Evolutionary conservation across 1,139 yeast species (phyloP), one percentile per base, ranked within the genome.

Genomic region (Kodamaea sp.): DNA sequence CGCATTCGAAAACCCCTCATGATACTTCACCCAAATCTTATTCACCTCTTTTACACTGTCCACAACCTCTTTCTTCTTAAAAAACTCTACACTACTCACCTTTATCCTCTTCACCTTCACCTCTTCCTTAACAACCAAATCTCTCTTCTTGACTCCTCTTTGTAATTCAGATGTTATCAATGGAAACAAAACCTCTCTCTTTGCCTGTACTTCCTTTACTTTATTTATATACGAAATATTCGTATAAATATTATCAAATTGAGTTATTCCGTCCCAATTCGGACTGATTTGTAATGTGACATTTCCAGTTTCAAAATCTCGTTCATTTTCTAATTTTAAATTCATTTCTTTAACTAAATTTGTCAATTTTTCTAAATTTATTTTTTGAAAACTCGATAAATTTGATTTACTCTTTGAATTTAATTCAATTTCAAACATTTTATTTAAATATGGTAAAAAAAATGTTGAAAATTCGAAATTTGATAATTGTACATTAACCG

Each of bases 1-100:
- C 0, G 98, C 98, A 60, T 90, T 86, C 7, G 96, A 86, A 53
- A 85, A 90, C 2, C 98, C 97, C 60, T 90, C 97, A 48, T 85
- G 85, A 54, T 83, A 90, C 55, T 86, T 90, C 10, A 92, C 86
- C 97, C 97, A 92, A 6, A 88, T 84, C 45, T 84, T 69, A 6
- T 57, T 42, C 8, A 48, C 44, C 22, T 54, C 58, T 52, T 20
- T 42, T 42, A 10, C 48, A 41, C 34, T 45, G 37, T 28, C 42
- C 2, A 31, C 36, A 10, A 36, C 73, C 42, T 70, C 70, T 42
- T 57, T 63, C 2, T 59, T 62, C 45, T 62, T 67, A 51, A 71
- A 71, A 48, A 67, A 70, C 22, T 71, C 74, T 2, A 68, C 49
- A 48, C 70, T 63, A 27, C 58, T 64, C 22, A 53, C 38, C 32